Percentiles rank a stretch among this genome's conserved stretches.
Conservation (phyloP, 2,329 filamentous ascomycete genomes). For the Fusarium clavum region DNA sequence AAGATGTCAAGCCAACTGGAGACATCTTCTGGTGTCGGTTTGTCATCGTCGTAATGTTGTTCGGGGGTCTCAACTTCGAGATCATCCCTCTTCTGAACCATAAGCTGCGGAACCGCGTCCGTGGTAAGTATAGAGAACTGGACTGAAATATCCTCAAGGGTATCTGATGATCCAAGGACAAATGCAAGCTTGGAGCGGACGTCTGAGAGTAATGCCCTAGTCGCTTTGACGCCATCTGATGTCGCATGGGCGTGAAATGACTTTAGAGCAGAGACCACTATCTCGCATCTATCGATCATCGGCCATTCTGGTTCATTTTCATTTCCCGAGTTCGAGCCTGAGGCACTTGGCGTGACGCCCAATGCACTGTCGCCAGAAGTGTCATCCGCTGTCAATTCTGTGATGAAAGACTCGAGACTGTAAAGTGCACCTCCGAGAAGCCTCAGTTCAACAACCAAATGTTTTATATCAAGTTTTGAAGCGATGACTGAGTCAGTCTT, state of each 20-base stretch:
- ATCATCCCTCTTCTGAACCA: slow-evolving; percentile 8
- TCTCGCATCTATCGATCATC: slow-evolving; percentile 37
- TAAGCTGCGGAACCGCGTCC: slow-evolving; percentile 34
- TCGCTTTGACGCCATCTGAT: slow-evolving; percentile 38
- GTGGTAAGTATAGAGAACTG: slow-evolving; percentile 38
- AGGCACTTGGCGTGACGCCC: slow-evolving; percentile 6
- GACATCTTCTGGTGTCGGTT: slow-evolving; percentile 32
- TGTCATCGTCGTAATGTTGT: slow-evolving; percentile 6
- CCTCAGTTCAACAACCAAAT: slow-evolving; percentile 36
- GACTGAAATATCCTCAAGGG: slow-evolving; percentile 37
- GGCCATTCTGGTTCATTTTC: slow-evolving; percentile 33
- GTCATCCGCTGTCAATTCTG: slow-evolving; percentile 32
- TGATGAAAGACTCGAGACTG: slow-evolving; percentile 42
- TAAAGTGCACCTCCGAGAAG: slow-evolving; percentile 40
- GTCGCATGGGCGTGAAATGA: slow-evolving; percentile 27
- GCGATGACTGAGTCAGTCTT: neutral
- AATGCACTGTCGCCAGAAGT: slow-evolving; percentile 20
- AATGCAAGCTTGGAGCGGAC: slow-evolving; percentile 43
- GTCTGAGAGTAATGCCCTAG: slow-evolving; percentile 32
- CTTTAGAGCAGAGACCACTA: slow-evolving; percentile 32
- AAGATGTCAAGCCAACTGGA: slow-evolving; percentile 40
- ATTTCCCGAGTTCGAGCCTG: slow-evolving; percentile 1
- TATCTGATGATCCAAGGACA: slow-evolving; percentile 43
- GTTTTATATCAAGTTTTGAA: slow-evolving; percentile 28
- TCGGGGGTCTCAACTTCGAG: slow-evolving; percentile 2